Conservation (phyloP, 495 filamentous ascomycete species). For the Friedmanniomyces endolithicus region DNA sequence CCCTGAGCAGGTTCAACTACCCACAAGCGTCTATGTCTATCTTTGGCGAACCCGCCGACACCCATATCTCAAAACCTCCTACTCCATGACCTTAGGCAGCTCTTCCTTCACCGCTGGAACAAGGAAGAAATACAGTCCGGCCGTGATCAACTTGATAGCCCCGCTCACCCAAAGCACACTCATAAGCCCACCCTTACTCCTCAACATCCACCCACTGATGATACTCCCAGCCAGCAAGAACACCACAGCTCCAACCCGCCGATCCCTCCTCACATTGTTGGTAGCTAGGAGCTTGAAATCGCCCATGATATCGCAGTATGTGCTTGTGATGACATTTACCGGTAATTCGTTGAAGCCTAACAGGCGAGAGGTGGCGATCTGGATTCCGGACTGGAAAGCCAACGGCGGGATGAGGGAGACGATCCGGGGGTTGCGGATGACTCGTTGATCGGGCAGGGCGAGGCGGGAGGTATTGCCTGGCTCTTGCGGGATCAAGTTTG, state of each 20-base stretch:
- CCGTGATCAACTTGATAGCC: slow-evolving; percentile 41
- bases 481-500: slow-evolving; percentile 1
- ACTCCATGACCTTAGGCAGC: not conserved
- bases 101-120: slow-evolving; percentile 13
- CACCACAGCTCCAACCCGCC: slow-evolving; percentile 45
- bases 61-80: not conserved
- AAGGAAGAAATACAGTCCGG: slow-evolving; percentile 19
- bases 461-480: not conserved
- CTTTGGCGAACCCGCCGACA: not conserved
- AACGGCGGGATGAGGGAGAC: slow-evolving; percentile 50
- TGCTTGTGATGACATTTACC: slow-evolving; percentile 58
- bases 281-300: slow-evolving; percentile 49
- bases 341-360: slow-evolving; percentile 59
- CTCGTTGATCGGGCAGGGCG: not conserved
- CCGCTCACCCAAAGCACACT: slow-evolving; percentile 48
- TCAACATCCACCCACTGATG: slow-evolving; percentile 50
- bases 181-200: slow-evolving; percentile 42
- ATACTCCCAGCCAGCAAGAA: slow-evolving; percentile 49
- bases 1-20: too few species aligned
- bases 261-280: slow-evolving; percentile 51
- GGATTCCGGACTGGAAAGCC: slow-evolving; percentile 59
- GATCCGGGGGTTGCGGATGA: slow-evolving; percentile 31
- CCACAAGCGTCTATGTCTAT: too few species aligned
- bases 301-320: slow-evolving; percentile 46
- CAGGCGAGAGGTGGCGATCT: slow-evolving; percentile 51